Evolutionary conservation across 768 basidiomycete species (phyloP).

Genomic region (Serpula lacrymans): DNA sequence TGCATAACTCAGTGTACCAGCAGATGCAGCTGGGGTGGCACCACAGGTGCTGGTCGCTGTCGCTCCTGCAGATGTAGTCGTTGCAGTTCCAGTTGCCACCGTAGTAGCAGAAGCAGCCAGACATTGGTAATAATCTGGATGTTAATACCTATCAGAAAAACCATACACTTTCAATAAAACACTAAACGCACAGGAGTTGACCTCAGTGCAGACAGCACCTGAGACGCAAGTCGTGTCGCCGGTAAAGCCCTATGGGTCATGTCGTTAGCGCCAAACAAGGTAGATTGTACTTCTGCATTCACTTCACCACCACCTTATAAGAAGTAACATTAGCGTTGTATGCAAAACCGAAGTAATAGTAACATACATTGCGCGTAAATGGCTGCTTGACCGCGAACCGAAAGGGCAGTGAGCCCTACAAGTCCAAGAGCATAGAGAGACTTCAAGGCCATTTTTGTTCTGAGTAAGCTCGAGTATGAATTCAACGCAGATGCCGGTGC

Average conservation of each 20-base stretch:
- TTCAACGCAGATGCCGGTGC: background rate
- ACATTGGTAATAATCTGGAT: conserved; percentile 33
- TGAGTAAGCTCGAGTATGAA: background rate
- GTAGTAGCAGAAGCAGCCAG: conserved; percentile 25
- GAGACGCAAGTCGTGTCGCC: conserved; percentile 7
- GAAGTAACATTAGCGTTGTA: conserved; percentile 1
- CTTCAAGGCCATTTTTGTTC: background rate
- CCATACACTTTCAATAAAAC: too few species aligned
- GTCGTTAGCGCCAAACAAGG: background rate
- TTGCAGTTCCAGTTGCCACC: conserved; percentile 13
- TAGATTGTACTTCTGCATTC: background rate
- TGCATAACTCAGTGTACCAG: conserved; percentile 24
- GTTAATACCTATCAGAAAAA: too few species aligned
- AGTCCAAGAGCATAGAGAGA: background rate
- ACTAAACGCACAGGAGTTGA: conserved; percentile 1
- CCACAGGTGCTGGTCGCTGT: conserved; percentile 3
- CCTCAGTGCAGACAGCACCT: conserved; percentile 3
- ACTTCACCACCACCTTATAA: conserved; percentile 1
- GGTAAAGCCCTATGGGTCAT: conserved; percentile 1
- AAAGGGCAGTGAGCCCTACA: background rate
- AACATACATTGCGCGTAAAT: conserved; percentile 1
- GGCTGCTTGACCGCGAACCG: background rate
- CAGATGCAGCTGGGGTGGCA: background rate
- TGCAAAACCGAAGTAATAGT: background rate
- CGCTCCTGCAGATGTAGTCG: conserved; percentile 15